Percentiles rank a stretch among this genome's conserved stretches.
Conservation (phyloP, 305 asterid species). For the Fraxinus ornus region DNA sequence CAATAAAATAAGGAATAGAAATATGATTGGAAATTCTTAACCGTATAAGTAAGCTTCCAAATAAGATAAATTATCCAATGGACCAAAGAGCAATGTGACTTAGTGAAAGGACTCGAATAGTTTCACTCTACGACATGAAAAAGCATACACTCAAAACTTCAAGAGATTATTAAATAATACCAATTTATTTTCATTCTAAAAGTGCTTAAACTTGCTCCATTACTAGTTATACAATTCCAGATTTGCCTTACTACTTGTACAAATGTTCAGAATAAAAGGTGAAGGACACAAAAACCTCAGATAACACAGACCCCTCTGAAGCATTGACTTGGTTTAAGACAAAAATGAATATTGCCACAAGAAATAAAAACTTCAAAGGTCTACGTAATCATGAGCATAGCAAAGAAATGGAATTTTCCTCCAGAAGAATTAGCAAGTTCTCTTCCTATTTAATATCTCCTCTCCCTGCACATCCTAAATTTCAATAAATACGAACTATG, state of each 20-base stretch:
- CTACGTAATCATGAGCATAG: not conserved
- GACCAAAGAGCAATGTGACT: not conserved
- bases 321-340: not conserved
- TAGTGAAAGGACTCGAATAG: not conserved
- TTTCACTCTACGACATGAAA: not conserved
- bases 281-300: not conserved
- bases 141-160: not conserved
- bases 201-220: not conserved
- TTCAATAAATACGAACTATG: not conserved
- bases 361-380: not conserved
- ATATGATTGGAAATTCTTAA: not conserved
- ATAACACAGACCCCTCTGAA: not conserved
- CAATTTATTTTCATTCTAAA: not conserved
- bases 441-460: not conserved
- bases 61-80: not conserved
- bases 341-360: not conserved
- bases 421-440: not conserved
- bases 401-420: not conserved
- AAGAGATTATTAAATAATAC: not conserved
- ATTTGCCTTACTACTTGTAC: not conserved
- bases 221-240: not conserved
- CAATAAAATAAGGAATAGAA: not conserved
- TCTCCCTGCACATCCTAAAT: not conserved
- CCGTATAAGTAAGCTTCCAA: not conserved
- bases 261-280: not conserved